These are phyloP conservation scores for Macrocybe gigantea DNA, from an alignment of 768 basidiomycete species.

Conservation along the genomic window DNA sequence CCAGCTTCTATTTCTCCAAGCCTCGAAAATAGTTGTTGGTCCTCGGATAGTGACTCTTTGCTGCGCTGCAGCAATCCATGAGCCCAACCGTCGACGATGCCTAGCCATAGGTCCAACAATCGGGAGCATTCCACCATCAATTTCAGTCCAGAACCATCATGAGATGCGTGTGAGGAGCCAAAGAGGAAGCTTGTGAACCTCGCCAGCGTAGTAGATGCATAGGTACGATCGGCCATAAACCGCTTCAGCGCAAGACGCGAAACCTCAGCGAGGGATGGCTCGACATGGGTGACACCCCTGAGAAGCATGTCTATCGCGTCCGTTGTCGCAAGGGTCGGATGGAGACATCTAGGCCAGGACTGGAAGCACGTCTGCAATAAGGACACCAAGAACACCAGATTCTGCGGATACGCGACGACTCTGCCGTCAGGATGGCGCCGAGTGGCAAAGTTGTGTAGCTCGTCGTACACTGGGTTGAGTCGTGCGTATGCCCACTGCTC, in stretches of 20 bases:
- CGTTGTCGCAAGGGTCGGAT: constrained; percentile 43
- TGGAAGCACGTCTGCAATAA: constrained; percentile 75
- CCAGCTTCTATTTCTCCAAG: constrained; percentile 66
- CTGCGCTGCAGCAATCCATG: constrained; percentile 36
- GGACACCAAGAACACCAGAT: constrained; percentile 55
- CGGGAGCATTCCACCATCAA: constrained; percentile 63
- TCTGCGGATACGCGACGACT: constrained; percentile 59
- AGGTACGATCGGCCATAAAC: constrained; percentile 55
- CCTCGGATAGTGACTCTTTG: constrained; percentile 32
- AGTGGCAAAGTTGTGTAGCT: constrained; percentile 60
- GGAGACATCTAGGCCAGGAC: constrained; percentile 79
- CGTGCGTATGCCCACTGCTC: constrained; percentile 73
- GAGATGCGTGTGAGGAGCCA: constrained; percentile 54
- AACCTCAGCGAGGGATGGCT: constrained; percentile 65
- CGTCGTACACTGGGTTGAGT: constrained; percentile 56
- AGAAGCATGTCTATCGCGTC: constrained; percentile 77
- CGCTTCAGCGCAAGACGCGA: constrained; percentile 66
- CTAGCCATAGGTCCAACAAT: constrained; percentile 68
- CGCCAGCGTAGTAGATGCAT: constrained; percentile 53
- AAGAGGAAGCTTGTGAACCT: constrained; percentile 72
- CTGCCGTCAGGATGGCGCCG: constrained; percentile 62
- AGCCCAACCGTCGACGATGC: constrained; percentile 67
- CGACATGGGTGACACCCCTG: constrained; percentile 79
- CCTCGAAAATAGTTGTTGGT: constrained; percentile 38
- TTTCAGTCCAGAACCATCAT: constrained; percentile 57